Conservation (phyloP, 768 basidiomycete species). For the Exidia glandulosa region DNA sequence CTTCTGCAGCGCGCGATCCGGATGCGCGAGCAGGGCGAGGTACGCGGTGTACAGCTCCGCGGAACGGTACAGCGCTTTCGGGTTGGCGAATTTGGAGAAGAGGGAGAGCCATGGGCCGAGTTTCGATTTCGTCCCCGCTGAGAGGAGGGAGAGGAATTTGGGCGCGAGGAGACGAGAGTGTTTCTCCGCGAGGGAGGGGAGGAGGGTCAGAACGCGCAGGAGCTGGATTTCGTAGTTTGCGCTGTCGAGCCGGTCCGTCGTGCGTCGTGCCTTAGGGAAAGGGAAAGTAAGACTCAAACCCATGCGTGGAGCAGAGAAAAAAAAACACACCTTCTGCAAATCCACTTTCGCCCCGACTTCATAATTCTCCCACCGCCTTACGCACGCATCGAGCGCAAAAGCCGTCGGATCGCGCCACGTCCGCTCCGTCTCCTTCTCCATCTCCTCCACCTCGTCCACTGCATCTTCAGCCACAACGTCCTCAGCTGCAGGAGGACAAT, state of each 20-base stretch:
- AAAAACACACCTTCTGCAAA: neutral
- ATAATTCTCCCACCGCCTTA: neutral
- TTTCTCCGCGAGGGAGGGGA: constrained; percentile 65
- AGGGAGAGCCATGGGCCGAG: constrained; percentile 55
- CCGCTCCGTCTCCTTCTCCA: constrained; percentile 51
- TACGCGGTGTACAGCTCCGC: constrained; percentile 57
- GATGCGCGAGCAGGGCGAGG: constrained; percentile 66
- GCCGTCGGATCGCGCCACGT: constrained; percentile 69
- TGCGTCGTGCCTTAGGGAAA: constrained; percentile 22
- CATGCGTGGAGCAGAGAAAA: neutral
- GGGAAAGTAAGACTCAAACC: neutral
- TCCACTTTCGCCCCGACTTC: neutral
- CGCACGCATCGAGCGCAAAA: neutral
- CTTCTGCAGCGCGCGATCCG: constrained; percentile 68
- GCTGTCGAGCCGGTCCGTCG: constrained; percentile 50
- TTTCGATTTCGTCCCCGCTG: neutral
- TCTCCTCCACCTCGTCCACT: constrained; percentile 14
- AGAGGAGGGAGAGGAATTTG: constrained; percentile 49
- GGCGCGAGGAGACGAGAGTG: constrained; percentile 84
- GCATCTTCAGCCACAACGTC: constrained; percentile 10
- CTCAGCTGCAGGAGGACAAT: constrained; percentile 12
- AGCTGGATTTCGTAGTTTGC: constrained; percentile 75
- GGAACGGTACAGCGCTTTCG: constrained; percentile 72
- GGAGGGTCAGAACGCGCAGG: constrained; percentile 56
- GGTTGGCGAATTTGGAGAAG: constrained; percentile 84